Evolutionary conservation across 1,139 yeast genomes (phyloP), one percentile per base, ranked within the genome.

Genomic region (Candida anutae): DNA sequence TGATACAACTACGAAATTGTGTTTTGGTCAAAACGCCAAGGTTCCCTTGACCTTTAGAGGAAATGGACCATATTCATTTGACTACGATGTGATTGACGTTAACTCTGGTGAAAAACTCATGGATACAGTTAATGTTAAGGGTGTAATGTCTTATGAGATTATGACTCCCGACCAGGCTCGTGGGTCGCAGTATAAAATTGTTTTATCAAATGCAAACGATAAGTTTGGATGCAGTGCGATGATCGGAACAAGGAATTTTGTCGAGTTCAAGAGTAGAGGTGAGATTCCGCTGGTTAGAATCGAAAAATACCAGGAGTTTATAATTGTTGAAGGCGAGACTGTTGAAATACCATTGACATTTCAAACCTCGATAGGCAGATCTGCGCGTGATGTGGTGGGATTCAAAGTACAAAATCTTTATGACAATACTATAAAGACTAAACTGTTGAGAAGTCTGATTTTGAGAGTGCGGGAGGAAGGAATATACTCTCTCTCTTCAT

Each of bases 141-240:
- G 68, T 21, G 69, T 80, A 21, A 40, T 46, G 6, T 53, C 48
- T 0, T 61, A 62, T 32, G 50, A 52, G 1, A 65, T 87, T 12
- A 45, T 48, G 6, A 71, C 87, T 0, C 80, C 85, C 1, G 40
- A 53, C 1, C 61, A 79, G 32, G 52, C 54, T 2, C 54, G 60
- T 12, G 95, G 95, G 12, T 95, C 95, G 9, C 65, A 70, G 13
- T 85, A 75, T 46, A 67, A 72, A 11, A 53, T 90, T 1, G 60
- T 74, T 2, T 49, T 93, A 34, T 68, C 73, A 2, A 69, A 82
- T 9, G 72, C 84, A 4, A 67, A 64, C 21, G 98, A 93, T 48
- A 69, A 73, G 9, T 72, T 81, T 16, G 76, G 78, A 1, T 90
- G 99, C 55, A 63, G 70, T 15, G 93, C 84, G 9, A 44, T 37